Evolutionary conservation across 75 land plant species (phyloP), one percentile per base, ranked within the genome.

Genomic region (Ceratopteris richardii): DNA sequence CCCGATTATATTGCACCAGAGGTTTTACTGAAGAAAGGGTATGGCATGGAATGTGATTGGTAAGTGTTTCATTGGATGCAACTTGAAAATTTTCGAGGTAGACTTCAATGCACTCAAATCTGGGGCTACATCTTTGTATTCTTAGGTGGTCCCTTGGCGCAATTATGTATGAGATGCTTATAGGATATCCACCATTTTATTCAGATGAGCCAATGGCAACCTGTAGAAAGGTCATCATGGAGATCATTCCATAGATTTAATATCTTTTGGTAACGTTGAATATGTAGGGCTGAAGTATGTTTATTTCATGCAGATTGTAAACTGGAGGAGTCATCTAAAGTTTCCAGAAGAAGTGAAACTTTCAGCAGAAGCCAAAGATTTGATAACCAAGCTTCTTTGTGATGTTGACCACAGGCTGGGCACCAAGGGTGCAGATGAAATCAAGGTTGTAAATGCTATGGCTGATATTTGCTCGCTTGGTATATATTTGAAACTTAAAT

Each of bases 21-120:
- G 67, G 87, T 83, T 22, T 41, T 83, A 65, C 59, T 79, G 55
- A 83, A 83, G 66, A 83, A 79, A 60, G 87, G 87, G 30, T 83
- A 83, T 68, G 87, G 87, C 9, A 80, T 85, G 84, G 88, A 85
- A 66, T 85, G 84, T 74, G 88, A 85, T 60, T 85, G 88, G 88
- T 85, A 24, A 27, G 71, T 33, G 3, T 9, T 33, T 33, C n/a
- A n/a, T n/a, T n/a, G n/a, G n/a, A n/a, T n/a, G n/a, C n/a, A n/a
- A n/a, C n/a, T n/a, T n/a, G n/a, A n/a, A n/a, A n/a, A n/a, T n/a
- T n/a, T n/a, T n/a, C n/a, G n/a, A n/a, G n/a, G n/a, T n/a, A n/a
- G n/a, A n/a, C n/a, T n/a, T n/a, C n/a, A n/a, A n/a, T n/a, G n/a
- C n/a, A n/a, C n/a, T n/a, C n/a, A n/a, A n/a, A n/a, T 56, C 31